These are phyloP conservation scores for Guyanaporus albipodus DNA, from an alignment of 768 basidiomycete genomes.

Conservation along the genomic window DNA sequence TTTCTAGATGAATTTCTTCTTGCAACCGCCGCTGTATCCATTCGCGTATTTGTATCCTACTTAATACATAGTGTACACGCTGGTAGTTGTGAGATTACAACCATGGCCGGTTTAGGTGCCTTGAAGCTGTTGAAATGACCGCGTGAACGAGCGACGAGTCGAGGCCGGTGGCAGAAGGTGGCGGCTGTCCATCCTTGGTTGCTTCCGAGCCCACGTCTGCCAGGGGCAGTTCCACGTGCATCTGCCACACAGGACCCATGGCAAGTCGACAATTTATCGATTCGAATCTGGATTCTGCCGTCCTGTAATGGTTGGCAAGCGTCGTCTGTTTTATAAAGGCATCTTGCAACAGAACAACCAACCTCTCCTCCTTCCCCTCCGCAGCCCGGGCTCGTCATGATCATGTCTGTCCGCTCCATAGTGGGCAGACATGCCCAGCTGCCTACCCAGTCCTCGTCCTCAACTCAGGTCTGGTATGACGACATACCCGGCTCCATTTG, in stretches of 20 bases:
- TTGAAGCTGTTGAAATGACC: slow-evolving; percentile 22
- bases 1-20: slow-evolving; percentile 8
- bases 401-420: slow-evolving; percentile 15
- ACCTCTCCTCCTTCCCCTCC: background rate
- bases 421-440: slow-evolving; percentile 12
- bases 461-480: slow-evolving; percentile 51
- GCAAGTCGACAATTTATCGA: slow-evolving; percentile 19
- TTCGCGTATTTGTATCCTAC: slow-evolving; percentile 7
- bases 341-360: background rate
- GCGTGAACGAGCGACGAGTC: slow-evolving; percentile 16
- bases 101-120: slow-evolving; percentile 15
- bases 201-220: slow-evolving; percentile 2
- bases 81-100: slow-evolving; percentile 14
- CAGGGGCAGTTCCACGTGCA: slow-evolving; percentile 23
- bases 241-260: slow-evolving; percentile 19
- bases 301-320: slow-evolving; percentile 25
- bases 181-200: slow-evolving; percentile 13
- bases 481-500: slow-evolving; percentile 62
- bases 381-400: slow-evolving; percentile 10
- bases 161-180: slow-evolving; percentile 9
- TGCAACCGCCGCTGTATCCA: slow-evolving; percentile 18
- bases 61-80: slow-evolving; percentile 15
- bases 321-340: slow-evolving; percentile 30
- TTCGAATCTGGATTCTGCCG: slow-evolving; percentile 18
- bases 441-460: slow-evolving; percentile 17